Conservation (phyloP, 192 early-diverging fungal genomes). For the Entophlyctis helioformis region DNA sequence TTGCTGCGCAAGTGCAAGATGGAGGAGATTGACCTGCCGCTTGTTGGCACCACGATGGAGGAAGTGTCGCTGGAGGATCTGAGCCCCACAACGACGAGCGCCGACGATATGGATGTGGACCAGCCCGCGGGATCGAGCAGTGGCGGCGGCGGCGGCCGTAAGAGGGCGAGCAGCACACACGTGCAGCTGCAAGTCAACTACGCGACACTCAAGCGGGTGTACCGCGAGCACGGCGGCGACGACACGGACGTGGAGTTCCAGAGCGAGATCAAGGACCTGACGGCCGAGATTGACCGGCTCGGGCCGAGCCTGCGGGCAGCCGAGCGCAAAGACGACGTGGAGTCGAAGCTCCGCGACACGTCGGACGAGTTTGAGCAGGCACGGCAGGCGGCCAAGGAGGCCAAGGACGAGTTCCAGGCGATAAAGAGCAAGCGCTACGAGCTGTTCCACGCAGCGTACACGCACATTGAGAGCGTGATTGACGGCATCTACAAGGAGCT, state of each 20-base stretch:
- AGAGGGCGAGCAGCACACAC: too few species aligned
- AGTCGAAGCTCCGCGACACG: slow-evolving; percentile 61
- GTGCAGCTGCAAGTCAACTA: slow-evolving; percentile 16
- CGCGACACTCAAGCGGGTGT: not conserved
- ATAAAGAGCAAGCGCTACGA: slow-evolving; percentile 74
- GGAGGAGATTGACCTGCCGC: slow-evolving; percentile 84
- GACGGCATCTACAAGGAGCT: slow-evolving; percentile 94
- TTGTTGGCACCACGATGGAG: slow-evolving; percentile 59
- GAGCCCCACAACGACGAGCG: slow-evolving; percentile 22
- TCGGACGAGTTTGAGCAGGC: slow-evolving; percentile 76
- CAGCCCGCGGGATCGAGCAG: slow-evolving; percentile 3
- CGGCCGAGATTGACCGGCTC: slow-evolving; percentile 65
- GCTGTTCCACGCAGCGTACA: slow-evolving; percentile 70
- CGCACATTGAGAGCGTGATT: slow-evolving; percentile 82
- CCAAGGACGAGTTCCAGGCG: slow-evolving; percentile 67
- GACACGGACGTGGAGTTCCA: slow-evolving; percentile 57
- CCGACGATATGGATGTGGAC: slow-evolving; percentile 19
- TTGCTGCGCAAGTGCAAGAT: slow-evolving; percentile 85
- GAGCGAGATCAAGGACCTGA: slow-evolving; percentile 42
- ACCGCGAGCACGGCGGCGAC: slow-evolving; percentile 17
- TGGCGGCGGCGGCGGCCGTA: too few species aligned
- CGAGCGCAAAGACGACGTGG: slow-evolving; percentile 72
- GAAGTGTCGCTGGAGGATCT: slow-evolving; percentile 63
- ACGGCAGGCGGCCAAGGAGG: slow-evolving; percentile 63
- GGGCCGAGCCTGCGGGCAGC: slow-evolving; percentile 87